These are phyloP conservation scores for Pyrenopolyporus hunteri DNA, from an alignment of 495 filamentous ascomycete species.

Conservation along the genomic window DNA sequence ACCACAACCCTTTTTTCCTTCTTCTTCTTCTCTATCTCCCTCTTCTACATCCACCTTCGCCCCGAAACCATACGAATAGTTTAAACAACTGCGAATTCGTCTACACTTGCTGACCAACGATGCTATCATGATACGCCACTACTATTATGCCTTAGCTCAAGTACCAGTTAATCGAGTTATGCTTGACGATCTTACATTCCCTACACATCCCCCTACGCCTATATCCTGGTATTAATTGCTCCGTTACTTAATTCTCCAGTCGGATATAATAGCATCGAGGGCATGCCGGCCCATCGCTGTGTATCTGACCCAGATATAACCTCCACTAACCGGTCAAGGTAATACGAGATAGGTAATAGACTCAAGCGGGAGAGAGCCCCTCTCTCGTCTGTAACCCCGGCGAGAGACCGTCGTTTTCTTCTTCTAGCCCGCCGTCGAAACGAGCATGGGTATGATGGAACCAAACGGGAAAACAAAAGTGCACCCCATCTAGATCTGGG, in stretches of 20 bases:
- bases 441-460: constrained; percentile 36
- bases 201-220: background rate
- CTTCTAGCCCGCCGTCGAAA: constrained; percentile 35
- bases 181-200: background rate
- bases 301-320: constrained; percentile 15
- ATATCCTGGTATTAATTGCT: constrained; percentile 14
- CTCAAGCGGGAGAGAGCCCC: constrained; percentile 14
- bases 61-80: constrained; percentile 20
- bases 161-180: background rate
- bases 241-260: constrained; percentile 34
- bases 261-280: constrained; percentile 8
- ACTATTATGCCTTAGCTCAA: background rate
- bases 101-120: background rate
- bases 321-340: constrained; percentile 7
- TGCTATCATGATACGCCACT: background rate
- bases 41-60: background rate
- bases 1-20: constrained; percentile 28
- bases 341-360: background rate
- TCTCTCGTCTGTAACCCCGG: constrained; percentile 30
- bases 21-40: background rate
- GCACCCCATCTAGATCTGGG: constrained; percentile 30
- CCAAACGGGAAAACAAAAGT: constrained; percentile 37
- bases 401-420: constrained; percentile 30
- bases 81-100: no score
- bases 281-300: constrained; percentile 3